Evolutionary conservation across 2,329 filamentous ascomycete genomes (phyloP).

Genomic region (Blastomyces gilchristii): DNA sequence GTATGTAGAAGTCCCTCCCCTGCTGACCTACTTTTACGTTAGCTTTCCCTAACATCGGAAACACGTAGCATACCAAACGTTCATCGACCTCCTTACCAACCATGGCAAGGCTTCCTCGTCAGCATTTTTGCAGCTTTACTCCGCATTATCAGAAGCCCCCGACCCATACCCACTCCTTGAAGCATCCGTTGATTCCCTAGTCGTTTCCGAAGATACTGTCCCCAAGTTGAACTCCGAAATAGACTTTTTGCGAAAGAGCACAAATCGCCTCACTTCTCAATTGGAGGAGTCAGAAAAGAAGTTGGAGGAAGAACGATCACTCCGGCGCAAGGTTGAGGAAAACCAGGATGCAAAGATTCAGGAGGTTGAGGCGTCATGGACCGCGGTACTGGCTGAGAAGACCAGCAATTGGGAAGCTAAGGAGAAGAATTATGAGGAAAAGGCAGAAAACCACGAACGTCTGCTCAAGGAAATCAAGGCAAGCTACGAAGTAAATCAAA

Average conservation of each 20-base stretch:
- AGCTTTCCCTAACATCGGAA: conserved; percentile 6
- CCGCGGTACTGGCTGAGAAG: conserved; percentile 81
- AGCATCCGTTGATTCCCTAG: conserved; percentile 87
- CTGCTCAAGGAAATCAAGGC: conserved; percentile 91
- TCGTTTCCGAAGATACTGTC: conserved; percentile 82
- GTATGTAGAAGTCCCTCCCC: conserved; percentile 35
- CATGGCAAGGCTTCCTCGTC: conserved; percentile 92
- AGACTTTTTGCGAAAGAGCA: conserved; percentile 68
- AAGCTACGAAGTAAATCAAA: conserved; percentile 90
- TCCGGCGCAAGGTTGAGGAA: conserved; percentile 65
- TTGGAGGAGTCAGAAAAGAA: conserved; percentile 72
- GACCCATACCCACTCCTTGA: conserved; percentile 95
- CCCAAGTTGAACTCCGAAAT: conserved; percentile 87
- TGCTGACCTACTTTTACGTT: background rate
- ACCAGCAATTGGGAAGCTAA: conserved; percentile 94
- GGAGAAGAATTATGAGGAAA: conserved; percentile 82
- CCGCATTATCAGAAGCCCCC: conserved; percentile 84
- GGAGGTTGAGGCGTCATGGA: conserved; percentile 84
- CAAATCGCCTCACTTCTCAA: conserved; percentile 64
- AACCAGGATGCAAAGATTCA: conserved; percentile 70
- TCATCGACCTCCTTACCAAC: conserved; percentile 92
- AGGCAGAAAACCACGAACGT: conserved; percentile 86
- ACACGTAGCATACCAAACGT: conserved; percentile 75
- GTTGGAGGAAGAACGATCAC: conserved; percentile 65
- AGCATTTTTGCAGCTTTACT: conserved; percentile 86